Evolutionary conservation across 176 grass and related monocot genomes (phyloP).

Genomic region (Avena atlantica): DNA sequence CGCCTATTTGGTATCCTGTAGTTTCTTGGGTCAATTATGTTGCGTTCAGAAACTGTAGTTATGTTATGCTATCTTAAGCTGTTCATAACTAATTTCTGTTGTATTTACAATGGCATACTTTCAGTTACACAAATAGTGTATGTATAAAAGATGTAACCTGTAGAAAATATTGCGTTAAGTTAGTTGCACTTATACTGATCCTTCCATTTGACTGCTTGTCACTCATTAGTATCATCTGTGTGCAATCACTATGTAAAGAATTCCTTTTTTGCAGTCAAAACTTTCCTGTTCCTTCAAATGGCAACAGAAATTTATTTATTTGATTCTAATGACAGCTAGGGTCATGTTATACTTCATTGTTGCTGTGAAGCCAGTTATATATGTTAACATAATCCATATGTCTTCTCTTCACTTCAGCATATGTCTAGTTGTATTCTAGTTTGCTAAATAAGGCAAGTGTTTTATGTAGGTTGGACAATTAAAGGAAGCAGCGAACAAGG

Average conservation of each 20-base stretch:
- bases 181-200: constrained; percentile 4
- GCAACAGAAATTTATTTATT: background rate
- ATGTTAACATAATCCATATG: constrained; percentile 32
- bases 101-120: background rate
- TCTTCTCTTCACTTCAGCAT: constrained; percentile 14
- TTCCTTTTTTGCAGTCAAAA: constrained; percentile 16
- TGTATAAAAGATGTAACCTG: background rate
- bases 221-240: constrained; percentile 7
- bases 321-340: constrained; percentile 5
- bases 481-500: constrained; percentile 81
- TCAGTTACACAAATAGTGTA: too few species aligned
- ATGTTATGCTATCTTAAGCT: background rate
- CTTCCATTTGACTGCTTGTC: background rate
- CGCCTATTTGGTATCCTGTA: background rate
- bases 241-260: background rate
- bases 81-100: constrained; percentile 3
- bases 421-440: constrained; percentile 23
- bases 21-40: constrained; percentile 15
- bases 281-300: background rate
- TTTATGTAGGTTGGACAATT: constrained; percentile 83
- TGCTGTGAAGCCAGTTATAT: background rate
- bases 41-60: constrained; percentile 6
- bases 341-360: background rate
- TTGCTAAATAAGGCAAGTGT: constrained; percentile 30
- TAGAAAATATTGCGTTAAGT: background rate